Percentiles rank a stretch among this genome's conserved stretches.
These are phyloP conservation scores for Rhodotorula mucilaginosa DNA, from an alignment of 1,284 basidiomycete species.

Conservation along the genomic window DNA sequence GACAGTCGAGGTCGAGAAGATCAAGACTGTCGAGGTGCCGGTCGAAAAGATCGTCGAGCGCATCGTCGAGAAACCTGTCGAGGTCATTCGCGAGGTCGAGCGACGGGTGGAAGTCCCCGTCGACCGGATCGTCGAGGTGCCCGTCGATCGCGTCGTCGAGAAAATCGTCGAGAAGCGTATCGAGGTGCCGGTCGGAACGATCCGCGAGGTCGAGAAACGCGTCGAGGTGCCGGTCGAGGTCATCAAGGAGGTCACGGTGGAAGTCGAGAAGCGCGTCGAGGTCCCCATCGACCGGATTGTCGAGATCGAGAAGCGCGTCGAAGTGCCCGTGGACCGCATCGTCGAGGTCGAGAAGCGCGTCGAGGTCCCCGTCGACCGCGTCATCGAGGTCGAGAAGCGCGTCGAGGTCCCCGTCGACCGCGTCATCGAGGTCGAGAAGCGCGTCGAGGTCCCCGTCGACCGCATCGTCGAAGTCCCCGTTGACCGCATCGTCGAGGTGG, in stretches of 20 bases:
- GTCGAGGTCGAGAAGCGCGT: constrained; percentile 27
- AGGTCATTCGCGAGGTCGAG: background rate
- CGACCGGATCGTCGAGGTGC: constrained; percentile 5
- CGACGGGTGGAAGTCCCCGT: constrained; percentile 4
- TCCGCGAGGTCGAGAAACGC: constrained; percentile 1
- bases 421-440: constrained; percentile 25
- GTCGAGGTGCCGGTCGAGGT: constrained; percentile 18
- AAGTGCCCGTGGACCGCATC: constrained; percentile 1
- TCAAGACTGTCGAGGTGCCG: constrained; percentile 5
- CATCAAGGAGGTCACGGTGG: constrained; percentile 10
- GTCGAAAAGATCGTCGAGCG: constrained; percentile 7
- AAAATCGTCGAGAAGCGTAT: constrained; percentile 4
- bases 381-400: constrained; percentile 15
- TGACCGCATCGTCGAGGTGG: constrained; percentile 3
- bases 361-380: constrained; percentile 25
- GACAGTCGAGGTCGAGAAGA: constrained; percentile 17
- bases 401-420: constrained; percentile 10
- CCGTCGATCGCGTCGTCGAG: constrained; percentile 30
- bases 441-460: constrained; percentile 27
- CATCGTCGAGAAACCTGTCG: constrained; percentile 43
- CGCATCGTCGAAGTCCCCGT: constrained; percentile 23
- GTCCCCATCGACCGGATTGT: constrained; percentile 40
- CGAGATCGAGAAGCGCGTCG: constrained; percentile 7
- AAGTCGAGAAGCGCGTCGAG: constrained; percentile 19
- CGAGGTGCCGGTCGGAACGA: background rate